A percentile compares a stretch with the other conserved stretches of the same genome.
Evolutionary conservation across 2,329 filamentous ascomycete species (phyloP).

Genomic region (Fusarium sp.): DNA sequence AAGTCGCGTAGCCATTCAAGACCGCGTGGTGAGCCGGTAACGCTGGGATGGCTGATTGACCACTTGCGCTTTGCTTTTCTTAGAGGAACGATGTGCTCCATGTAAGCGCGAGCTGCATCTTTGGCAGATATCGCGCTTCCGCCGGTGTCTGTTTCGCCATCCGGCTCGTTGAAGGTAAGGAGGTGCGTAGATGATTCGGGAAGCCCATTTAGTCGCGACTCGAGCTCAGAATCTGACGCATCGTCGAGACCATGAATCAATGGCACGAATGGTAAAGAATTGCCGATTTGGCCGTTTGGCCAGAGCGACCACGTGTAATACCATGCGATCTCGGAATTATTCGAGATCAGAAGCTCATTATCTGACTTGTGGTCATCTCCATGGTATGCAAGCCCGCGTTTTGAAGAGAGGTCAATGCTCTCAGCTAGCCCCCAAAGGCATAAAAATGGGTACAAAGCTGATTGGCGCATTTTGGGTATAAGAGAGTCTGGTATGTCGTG

Average conservation of each 20-base stretch:
- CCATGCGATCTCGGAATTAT: slow-evolving; percentile 52
- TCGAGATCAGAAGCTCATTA: slow-evolving; percentile 48
- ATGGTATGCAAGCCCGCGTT: slow-evolving; percentile 39
- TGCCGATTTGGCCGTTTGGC: slow-evolving; percentile 39
- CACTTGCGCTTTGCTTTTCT: slow-evolving; percentile 44
- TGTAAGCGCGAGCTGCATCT: slow-evolving; percentile 52
- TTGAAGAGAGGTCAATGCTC: slow-evolving; percentile 26
- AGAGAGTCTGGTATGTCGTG: not conserved
- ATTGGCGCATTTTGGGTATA: slow-evolving; percentile 14
- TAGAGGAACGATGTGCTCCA: slow-evolving; percentile 50
- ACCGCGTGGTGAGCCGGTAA: slow-evolving; percentile 52
- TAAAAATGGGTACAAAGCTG: not conserved
- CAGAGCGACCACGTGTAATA: slow-evolving; percentile 56
- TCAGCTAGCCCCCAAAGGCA: not conserved
- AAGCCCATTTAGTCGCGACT: slow-evolving; percentile 40
- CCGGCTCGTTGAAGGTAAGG: slow-evolving; percentile 55
- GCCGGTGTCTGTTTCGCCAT: slow-evolving; percentile 51
- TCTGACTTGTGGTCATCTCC: slow-evolving; percentile 46
- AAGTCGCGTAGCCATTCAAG: slow-evolving; percentile 53
- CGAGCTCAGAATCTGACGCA: slow-evolving; percentile 42
- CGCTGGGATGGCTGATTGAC: slow-evolving; percentile 54
- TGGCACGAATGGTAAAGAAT: slow-evolving; percentile 49
- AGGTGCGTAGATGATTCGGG: slow-evolving; percentile 51
- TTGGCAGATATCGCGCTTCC: slow-evolving; percentile 51
- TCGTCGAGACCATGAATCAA: slow-evolving; percentile 51